Conservation (phyloP, 2,329 filamentous ascomycete species). For the Claviceps digitariae region DNA sequence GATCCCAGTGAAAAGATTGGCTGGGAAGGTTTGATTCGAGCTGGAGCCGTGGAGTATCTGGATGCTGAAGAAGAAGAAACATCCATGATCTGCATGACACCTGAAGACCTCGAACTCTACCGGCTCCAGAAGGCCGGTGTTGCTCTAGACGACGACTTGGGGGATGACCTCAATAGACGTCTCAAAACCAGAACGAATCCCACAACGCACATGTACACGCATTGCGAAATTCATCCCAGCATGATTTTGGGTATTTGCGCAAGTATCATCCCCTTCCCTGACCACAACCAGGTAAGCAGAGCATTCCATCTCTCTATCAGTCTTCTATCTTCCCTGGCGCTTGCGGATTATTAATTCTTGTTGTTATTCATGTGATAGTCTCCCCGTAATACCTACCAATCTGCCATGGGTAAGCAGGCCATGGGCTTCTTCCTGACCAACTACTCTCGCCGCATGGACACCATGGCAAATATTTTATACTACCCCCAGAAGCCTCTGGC, state of each 20-base stretch:
- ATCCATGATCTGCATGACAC: slow-evolving; percentile 98
- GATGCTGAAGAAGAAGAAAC: slow-evolving; percentile 98
- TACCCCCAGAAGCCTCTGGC: slow-evolving; percentile 96
- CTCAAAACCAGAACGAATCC: slow-evolving; percentile 81
- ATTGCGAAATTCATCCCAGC: slow-evolving; percentile 97
- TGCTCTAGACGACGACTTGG: slow-evolving; percentile 45
- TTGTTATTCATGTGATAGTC: slow-evolving; percentile 40
- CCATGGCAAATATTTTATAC: slow-evolving; percentile 98
- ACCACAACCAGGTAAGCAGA: slow-evolving; percentile 71
- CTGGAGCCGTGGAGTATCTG: slow-evolving; percentile 85
- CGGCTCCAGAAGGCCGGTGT: slow-evolving; percentile 56
- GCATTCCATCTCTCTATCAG: too few relatives aligned
- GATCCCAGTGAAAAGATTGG: slow-evolving; percentile 55
- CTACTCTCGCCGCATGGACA: slow-evolving; percentile 94
- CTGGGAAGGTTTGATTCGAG: slow-evolving; percentile 75
- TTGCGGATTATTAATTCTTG: neutral
- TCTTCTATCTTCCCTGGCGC: neutral
- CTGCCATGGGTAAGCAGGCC: slow-evolving; percentile 99
- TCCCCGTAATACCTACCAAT: slow-evolving; percentile 97
- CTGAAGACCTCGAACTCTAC: slow-evolving; percentile 78
- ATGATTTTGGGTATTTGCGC: slow-evolving; percentile 98
- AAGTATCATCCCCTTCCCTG: slow-evolving; percentile 98
- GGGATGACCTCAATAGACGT: slow-evolving; percentile 63
- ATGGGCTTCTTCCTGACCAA: slow-evolving; percentile 99
- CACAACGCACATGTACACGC: slow-evolving; percentile 83